Conservation (phyloP, 495 filamentous ascomycete species). For the Choiromyces venosus region DNA sequence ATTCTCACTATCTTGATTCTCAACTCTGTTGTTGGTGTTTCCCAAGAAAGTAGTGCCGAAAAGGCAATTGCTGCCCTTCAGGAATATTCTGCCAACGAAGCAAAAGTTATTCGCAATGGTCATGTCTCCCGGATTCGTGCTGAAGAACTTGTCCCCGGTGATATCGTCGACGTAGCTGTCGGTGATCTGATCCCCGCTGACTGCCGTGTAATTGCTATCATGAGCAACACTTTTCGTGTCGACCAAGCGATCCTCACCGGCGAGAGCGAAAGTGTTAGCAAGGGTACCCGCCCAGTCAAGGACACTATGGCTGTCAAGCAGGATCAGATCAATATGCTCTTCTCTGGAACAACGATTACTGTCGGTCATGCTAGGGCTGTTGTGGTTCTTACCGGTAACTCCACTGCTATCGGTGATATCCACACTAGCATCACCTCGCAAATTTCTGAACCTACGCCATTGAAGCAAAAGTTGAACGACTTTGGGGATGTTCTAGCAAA, state of each 20-base stretch:
- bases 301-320: slow-evolving; percentile 90
- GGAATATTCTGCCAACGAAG: slow-evolving; percentile 98
- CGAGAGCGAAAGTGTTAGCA: slow-evolving; percentile 94
- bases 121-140: slow-evolving; percentile 73
- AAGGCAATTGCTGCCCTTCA: slow-evolving; percentile 97
- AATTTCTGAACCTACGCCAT: slow-evolving; percentile 92
- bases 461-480: slow-evolving; percentile 98
- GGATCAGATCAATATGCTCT: slow-evolving; percentile 95
- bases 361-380: slow-evolving; percentile 89
- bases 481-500: slow-evolving; percentile 96
- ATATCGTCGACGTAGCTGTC: slow-evolving; percentile 81
- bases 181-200: slow-evolving; percentile 97
- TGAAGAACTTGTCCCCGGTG: slow-evolving; percentile 92
- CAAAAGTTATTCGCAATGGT: slow-evolving; percentile 81
- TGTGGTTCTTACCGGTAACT: slow-evolving; percentile 83
- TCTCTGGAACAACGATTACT: slow-evolving; percentile 96
- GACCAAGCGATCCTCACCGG: slow-evolving; percentile 98
- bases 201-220: slow-evolving; percentile 80
- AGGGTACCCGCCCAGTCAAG: slow-evolving; percentile 62
- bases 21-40: slow-evolving; percentile 95
- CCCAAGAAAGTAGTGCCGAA: slow-evolving; percentile 96
- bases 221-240: slow-evolving; percentile 93
- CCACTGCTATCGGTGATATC: slow-evolving; percentile 96
- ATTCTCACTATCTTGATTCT: slow-evolving; percentile 96
- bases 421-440: slow-evolving; percentile 97